These are phyloP conservation scores for Pichia sp. DNA, from an alignment of 1,139 yeast genomes.

Conservation along the genomic window DNA sequence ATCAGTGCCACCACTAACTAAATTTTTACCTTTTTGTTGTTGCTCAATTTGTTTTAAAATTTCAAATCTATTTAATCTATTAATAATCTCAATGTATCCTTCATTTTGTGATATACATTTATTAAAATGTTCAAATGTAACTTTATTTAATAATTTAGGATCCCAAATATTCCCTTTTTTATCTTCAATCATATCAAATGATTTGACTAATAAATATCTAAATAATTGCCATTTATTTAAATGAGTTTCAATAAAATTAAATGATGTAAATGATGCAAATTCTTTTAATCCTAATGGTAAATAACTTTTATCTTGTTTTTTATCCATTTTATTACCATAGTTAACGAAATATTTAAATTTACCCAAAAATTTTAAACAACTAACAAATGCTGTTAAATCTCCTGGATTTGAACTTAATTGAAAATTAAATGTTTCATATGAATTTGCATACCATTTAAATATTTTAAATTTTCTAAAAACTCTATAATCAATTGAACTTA, in stretches of 20 bases:
- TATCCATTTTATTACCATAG: not conserved
- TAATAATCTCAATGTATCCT: slow-evolving; percentile 12
- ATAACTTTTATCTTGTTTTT: slow-evolving; percentile 1
- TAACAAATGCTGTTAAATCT: slow-evolving; percentile 28
- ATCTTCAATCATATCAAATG: slow-evolving; percentile 5
- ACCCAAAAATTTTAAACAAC: slow-evolving; percentile 28
- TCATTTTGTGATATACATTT: slow-evolving; percentile 13
- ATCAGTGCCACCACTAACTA: slow-evolving; percentile 13
- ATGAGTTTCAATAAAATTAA: slow-evolving; percentile 28
- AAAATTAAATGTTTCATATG: slow-evolving; percentile 31
- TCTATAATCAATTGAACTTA: slow-evolving; percentile 19
- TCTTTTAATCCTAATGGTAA: slow-evolving; percentile 28
- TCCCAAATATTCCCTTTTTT: slow-evolving; percentile 6
- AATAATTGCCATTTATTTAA: slow-evolving; percentile 33
- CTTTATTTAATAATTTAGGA: slow-evolving; percentile 10
- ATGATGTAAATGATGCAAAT: slow-evolving; percentile 24
- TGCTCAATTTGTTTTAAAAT: slow-evolving; percentile 2
- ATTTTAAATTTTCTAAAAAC: slow-evolving; percentile 22
- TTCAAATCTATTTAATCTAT: slow-evolving; percentile 11
- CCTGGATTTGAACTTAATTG: slow-evolving; percentile 26
- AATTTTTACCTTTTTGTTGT: not conserved
- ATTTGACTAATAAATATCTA: slow-evolving; percentile 12
- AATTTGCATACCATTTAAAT: slow-evolving; percentile 28
- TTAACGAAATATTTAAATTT: slow-evolving; percentile 11
- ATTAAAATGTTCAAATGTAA: slow-evolving; percentile 10